Base-by-base conservation (phyloP, 306 rosid species). In the Pyrus pyrifolia region DNA sequence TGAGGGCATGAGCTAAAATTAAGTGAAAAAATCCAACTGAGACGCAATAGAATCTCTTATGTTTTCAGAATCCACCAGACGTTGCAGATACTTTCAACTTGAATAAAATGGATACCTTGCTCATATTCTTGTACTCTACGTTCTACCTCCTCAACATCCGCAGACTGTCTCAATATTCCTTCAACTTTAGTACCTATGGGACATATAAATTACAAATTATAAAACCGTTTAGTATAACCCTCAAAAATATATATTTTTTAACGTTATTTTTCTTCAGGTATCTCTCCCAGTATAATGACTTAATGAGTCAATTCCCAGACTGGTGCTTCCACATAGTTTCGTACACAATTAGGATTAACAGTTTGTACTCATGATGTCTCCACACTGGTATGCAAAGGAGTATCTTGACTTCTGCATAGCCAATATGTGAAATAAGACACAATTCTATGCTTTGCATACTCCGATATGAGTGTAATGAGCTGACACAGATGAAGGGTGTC, bases 91-190 rank as follows among this genome's bases (percentile, higher is more conserved):
- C 89, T 19, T 52, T 27, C 15, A 73, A 22, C 81, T 31, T 42
- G 45, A 62, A 59, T 59, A 65, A 29, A 73, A 71, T 21, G n/a
- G 52, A 64, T 85, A 96, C 98, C 99, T 89, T 96, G 97, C 78
- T 93, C 99, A 61, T 93, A 96, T 78, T 89, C 97, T 84, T 93
- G 99, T 75, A 96, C 98, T 81, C 99, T 85, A n/a, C 83, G 87
- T 23, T 96, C 98, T 75, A 96, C 99, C 82, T 96, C 99, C 90
- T 96, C 99, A 57, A 96, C 99, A 77, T 96, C 99, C 18, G 99
- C 99, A 78, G 98, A 91, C 68, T 96, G 99, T 82, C 99, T 82
- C 71, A 96, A 87, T 78, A 96, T 96, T 68, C 99, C 99, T 85
- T 96, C 99, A 81, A 89, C 83, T 74, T 89, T 88, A 57, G 88